Evolutionary conservation across 169 alveolate species (phyloP), one percentile per base, ranked within the genome.

Genomic region (Plasmodium adleri): DNA sequence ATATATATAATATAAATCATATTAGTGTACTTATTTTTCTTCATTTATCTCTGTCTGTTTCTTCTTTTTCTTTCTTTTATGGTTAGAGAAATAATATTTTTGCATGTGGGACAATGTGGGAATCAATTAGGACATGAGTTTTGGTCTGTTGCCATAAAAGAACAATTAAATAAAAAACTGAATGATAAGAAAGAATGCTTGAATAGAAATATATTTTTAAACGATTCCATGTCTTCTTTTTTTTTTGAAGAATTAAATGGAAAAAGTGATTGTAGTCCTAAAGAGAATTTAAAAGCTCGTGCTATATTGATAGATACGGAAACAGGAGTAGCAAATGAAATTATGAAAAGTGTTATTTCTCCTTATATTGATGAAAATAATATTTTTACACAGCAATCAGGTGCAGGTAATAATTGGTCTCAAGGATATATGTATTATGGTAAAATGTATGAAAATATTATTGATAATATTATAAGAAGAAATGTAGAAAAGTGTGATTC

Each of bases 371-470:
- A 98, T 39, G 90, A 91, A 85, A 93, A 75, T 86, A 98, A 92
- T 93, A 96, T 98, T 52, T 94, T 99, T 45, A 94, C 98, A 1
- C 99, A 98, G 86, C 97, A 96, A 3, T 96, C 98, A 10, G 99
- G 99, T 3, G 97, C 99, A 4, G 99, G 99, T 15, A 98, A 98
- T 94, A 98, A 98, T 95, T 98, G 99, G 99, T 98, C 98, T 10
- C 93, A 89, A 28, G 99, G 98, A 26, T 94, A 92, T 73, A 76
- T 58, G 74, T 90, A 94, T 64, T 98, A 97, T 92, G 99, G 99
- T 26, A 94, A 95, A 13, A 91, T 83, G 64, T 97, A 98, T 90
- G 94, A 93, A 22, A 96, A 96, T 13, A 92, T 96, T 56, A 95
- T 98, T 59, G 93, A 94, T 71, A 98, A 96, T 24, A 96, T 94